phyloP scores from a whole-genome alignment of 257 asterid genomes.

The Nicotiana obtusifolia region DNA sequence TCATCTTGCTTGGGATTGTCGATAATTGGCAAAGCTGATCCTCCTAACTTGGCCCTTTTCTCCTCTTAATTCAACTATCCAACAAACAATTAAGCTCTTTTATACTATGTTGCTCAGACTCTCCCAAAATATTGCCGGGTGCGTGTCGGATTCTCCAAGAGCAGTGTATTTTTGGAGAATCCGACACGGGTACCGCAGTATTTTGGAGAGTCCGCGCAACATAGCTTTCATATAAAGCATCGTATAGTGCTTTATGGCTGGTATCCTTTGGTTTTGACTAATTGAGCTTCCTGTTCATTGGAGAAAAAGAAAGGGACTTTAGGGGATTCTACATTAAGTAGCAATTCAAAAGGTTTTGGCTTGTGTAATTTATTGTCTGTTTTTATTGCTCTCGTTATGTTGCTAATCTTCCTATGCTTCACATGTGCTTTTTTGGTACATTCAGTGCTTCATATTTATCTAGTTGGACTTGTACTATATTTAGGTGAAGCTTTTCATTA shows the following conservation, averaged over 20 bases:
- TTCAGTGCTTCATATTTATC: neutral
- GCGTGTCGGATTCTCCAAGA: too few relatives aligned
- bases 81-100: neutral
- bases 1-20: neutral
- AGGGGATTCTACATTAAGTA: neutral
- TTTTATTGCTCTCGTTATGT: neutral
- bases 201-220: too few relatives aligned
- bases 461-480: neutral
- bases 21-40: neutral
- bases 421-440: neutral
- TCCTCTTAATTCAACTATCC: neutral
- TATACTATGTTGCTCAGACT: too few relatives aligned
- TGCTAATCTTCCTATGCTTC: neutral
- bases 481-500: neutral
- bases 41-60: neutral
- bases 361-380: constrained; percentile 1
- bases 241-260: neutral
- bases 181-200: too few relatives aligned
- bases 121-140: too few relatives aligned
- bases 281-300: neutral
- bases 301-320: neutral
- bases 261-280: neutral
- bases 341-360: constrained; percentile 4
- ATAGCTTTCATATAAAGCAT: neutral
- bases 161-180: too few relatives aligned